Base-by-base conservation (phyloP, 768 basidiomycete species). In the Naganishia friedmannii region DNA sequence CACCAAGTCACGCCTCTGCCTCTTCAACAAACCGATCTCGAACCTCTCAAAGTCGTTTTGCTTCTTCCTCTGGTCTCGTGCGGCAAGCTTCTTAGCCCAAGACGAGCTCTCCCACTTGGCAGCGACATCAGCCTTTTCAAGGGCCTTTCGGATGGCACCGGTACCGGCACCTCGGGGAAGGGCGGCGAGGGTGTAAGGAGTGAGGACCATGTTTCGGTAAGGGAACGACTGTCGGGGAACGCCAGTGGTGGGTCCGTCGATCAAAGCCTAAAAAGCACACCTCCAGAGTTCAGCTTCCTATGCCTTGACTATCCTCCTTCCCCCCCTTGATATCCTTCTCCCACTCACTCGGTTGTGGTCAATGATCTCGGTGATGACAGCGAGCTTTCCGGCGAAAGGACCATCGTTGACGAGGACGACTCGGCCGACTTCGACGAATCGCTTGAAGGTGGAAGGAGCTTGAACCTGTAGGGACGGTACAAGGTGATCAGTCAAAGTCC, bases 371-470 rank as follows among this genome's bases (percentile, higher is more conserved):
- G 88, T 89, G 82, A 99, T 94, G 73, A 93, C 90, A 68, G 96
- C 96, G 77, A 96, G 91, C 82, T 89, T 90, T 75, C 93, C 93
- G 54, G 87, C 85, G 70, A 84, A 87, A 69, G 92, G 91, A 68
- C 95, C 95, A 70, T 88, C 82, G 82, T 90, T 91, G 84, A 98
- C 86, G 84, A 98, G 92, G 82, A 97, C 92, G 73, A 97, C 91
- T 80, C 95, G 91, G 80, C 95, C 95, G 82, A 97, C 93, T 88
- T 99, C 91, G 80, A 97, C 94, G 84, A 95, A 97, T 73, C 92
- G 91, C 84, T 89, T 89, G 87, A 97, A 98, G 82, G 88, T 92
- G 78, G 91, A 93, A 73, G 82, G 81, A 75, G 88, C 85, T 87
- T 90, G 77, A 32, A 32, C 68, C 69, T 73, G 57, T 6, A 31